Conservation (phyloP, 2,329 filamentous ascomycete genomes). For the Hymenoscyphus occultus region DNA sequence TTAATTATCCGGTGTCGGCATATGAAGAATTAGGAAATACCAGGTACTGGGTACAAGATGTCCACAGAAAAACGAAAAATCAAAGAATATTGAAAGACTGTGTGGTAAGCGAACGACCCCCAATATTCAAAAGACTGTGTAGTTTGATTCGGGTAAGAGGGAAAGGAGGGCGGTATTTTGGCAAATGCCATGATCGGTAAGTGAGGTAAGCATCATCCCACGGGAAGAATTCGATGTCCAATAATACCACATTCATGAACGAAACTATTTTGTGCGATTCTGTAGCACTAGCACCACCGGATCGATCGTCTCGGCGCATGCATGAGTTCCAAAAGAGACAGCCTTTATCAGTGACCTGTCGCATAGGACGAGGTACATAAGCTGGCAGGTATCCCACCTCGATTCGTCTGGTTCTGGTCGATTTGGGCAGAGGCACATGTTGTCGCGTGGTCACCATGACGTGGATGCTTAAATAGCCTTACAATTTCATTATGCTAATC, state of each 20-base stretch:
- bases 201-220: background rate
- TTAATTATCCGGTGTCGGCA: background rate
- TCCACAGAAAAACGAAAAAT: background rate
- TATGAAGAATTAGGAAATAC: no score
- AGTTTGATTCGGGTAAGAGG: background rate
- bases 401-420: background rate
- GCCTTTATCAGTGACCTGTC: slow-evolving; percentile 26
- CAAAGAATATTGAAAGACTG: background rate
- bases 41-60: no score
- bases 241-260: background rate
- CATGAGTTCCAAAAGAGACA: slow-evolving; percentile 22
- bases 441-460: slow-evolving; percentile 6
- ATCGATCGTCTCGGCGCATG: slow-evolving; percentile 17
- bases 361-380: slow-evolving; percentile 11
- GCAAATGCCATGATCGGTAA: background rate
- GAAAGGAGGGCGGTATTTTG: background rate
- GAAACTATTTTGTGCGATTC: background rate
- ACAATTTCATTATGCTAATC: background rate
- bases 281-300: background rate
- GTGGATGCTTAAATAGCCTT: slow-evolving; percentile 1
- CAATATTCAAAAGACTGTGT: background rate
- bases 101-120: background rate
- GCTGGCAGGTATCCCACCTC: background rate
- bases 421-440: background rate
- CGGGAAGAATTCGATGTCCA: background rate